These are phyloP conservation scores for Pachysandra terminalis DNA, from an alignment of 164 flowering plant genomes.

Conservation along the genomic window DNA sequence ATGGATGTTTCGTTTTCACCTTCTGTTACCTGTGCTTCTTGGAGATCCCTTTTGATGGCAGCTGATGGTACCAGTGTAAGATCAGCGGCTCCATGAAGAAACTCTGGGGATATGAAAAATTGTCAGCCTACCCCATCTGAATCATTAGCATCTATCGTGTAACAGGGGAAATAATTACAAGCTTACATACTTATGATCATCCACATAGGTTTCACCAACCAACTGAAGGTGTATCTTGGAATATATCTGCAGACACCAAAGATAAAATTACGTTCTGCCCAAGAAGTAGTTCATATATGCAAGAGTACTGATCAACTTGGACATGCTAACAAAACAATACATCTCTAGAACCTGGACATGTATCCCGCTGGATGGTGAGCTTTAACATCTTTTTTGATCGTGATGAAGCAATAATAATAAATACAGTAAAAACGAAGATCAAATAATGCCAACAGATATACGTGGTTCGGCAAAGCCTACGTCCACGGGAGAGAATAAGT, in stretches of 20 bases:
- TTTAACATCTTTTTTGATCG: too few relatives aligned
- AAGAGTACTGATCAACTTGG: not conserved
- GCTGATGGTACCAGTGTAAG: constrained; percentile 95
- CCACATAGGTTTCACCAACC: constrained; percentile 99
- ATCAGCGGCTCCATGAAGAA: constrained; percentile 97
- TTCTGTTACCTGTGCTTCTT: constrained; percentile 68
- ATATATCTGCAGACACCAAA: constrained; percentile 63
- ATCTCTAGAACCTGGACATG: too few relatives aligned
- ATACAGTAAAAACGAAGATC: too few relatives aligned
- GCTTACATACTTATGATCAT: constrained; percentile 70
- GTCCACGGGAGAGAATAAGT: too few relatives aligned
- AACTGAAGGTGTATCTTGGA: constrained; percentile 97
- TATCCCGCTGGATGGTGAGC: too few relatives aligned
- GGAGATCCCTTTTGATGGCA: constrained; percentile 81
- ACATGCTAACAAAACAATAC: not conserved
- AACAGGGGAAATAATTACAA: not conserved
- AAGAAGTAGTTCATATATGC: not conserved
- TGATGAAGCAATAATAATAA: too few relatives aligned
- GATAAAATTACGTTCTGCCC: constrained; percentile 6
- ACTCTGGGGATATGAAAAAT: constrained; percentile 40
- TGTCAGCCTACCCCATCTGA: constrained; percentile 7
- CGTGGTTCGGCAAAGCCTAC: too few relatives aligned
- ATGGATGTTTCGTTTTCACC: constrained; percentile 34
- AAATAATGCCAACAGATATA: too few relatives aligned
- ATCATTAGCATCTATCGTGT: not conserved